Evolutionary conservation across 1,139 yeast species (phyloP), one percentile per base, ranked within the genome.

Genomic region (Scheffersomyces titani): DNA sequence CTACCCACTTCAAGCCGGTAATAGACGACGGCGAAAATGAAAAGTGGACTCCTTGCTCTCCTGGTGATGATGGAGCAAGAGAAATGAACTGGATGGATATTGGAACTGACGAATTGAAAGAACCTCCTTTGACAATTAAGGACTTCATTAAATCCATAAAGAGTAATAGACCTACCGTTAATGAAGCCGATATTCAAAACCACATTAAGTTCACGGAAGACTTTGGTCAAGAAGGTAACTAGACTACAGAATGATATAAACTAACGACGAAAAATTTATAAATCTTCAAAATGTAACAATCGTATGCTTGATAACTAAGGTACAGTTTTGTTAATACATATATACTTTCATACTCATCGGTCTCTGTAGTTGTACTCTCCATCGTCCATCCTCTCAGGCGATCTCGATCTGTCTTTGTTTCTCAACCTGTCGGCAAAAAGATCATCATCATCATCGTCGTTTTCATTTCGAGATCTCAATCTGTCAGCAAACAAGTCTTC

Each of bases 221-320:
- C 73, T 96, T 94, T 72, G 99, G 99, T 53, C 97, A 93, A 69
- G 99, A 94, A 73, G 99, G 99, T 56, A 91, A 90, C 70, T 92
- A 67, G 54, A 47, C 50, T 44, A 7, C 40, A 5, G 40, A 3
- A 30, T 11, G 40, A 30, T 30, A 30, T 16, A 30, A 30, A 9
- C 40, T 30, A 30, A 30, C 40, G 40, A 30, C 40, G 13, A 30
- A 30, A 30, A 30, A 5, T 48, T 19, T 13, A 20, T 20, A 19
- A 18, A 18, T 19, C 22, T 21, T 48, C 7, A 19, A 46, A 46
- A 46, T 46, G 49, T 46, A 19, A 46, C 49, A 46, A 19, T 19
- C 19, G 19, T 46, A 20, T 7, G 20, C 49, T 46, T 46, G 6
- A 20, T 22, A 19, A 46, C 49, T 46, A 46, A 18, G 20, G 22